Evolutionary conservation across 2,329 filamentous ascomycete genomes (phyloP).

Genomic region (Aspergillus japonicus): DNA sequence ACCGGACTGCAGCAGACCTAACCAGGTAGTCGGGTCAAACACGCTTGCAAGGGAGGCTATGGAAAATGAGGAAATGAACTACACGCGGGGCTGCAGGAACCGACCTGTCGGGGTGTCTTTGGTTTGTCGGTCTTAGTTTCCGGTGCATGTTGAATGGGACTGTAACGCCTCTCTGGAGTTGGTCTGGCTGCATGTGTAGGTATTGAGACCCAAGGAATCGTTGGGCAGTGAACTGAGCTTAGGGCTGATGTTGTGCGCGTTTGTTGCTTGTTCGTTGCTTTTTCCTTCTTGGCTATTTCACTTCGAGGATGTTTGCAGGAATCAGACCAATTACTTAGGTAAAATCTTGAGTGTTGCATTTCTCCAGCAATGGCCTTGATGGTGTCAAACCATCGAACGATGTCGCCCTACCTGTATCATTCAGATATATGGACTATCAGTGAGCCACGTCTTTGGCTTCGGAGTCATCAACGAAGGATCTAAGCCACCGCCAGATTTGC

Average conservation of each 20-base stretch:
- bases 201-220: too few relatives aligned
- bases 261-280: too few relatives aligned
- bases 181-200: neutral
- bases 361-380: too few relatives aligned
- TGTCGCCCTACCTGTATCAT: too few relatives aligned
- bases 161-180: neutral
- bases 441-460: neutral
- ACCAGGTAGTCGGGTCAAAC: neutral
- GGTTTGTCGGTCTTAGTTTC: neutral
- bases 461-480: neutral
- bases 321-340: too few relatives aligned
- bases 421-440: neutral
- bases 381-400: too few relatives aligned
- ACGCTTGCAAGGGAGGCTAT: neutral
- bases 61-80: neutral
- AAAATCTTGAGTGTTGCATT: too few relatives aligned
- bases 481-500: neutral
- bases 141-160: neutral
- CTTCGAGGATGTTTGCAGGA: too few relatives aligned
- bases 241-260: too few relatives aligned
- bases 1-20: neutral
- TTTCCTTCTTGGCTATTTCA: too few relatives aligned
- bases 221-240: too few relatives aligned
- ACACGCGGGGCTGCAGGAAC: neutral
- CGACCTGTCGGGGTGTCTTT: neutral